Conservation (phyloP, 2,329 filamentous ascomycete genomes). For the Xylariaceae sp. region DNA sequence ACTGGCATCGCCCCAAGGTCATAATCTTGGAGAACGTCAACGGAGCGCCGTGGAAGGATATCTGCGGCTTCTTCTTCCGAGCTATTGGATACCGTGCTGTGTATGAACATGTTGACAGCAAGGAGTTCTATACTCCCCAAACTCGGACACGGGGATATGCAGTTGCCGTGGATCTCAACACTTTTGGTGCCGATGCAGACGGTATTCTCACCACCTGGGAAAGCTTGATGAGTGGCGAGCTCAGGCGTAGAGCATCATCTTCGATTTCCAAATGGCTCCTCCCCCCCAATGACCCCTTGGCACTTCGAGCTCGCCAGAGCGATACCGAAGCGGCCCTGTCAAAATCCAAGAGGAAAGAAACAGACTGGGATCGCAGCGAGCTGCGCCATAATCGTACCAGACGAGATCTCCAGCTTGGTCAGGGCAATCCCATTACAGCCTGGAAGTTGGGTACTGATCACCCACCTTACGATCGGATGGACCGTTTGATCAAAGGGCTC, state of each 20-base stretch:
- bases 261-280: conserved; percentile 62
- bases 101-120: conserved; percentile 59
- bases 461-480: conserved; percentile 27
- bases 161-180: conserved; percentile 48
- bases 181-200: conserved; percentile 25
- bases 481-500: conserved; percentile 36
- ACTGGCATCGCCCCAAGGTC: conserved; percentile 55
- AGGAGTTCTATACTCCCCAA: conserved; percentile 72
- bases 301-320: conserved; percentile 49
- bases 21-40: conserved; percentile 72
- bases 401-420: conserved; percentile 47
- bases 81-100: conserved; percentile 54
- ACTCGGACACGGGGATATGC: conserved; percentile 62
- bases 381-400: conserved; percentile 59
- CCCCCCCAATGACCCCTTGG: conserved; percentile 50
- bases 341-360: conserved; percentile 28
- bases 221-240: conserved; percentile 37
- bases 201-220: conserved; percentile 42
- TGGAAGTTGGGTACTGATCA: conserved; percentile 55
- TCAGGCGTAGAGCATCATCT: conserved; percentile 59
- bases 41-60: conserved; percentile 56
- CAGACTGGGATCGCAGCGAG: conserved; percentile 56
- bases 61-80: conserved; percentile 40
- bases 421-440: conserved; percentile 55
- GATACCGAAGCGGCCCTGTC: conserved; percentile 37